Percentiles rank a stretch among this genome's conserved stretches.
Conservation (phyloP, 1,284 basidiomycete genomes). For the Irpex sp. region DNA sequence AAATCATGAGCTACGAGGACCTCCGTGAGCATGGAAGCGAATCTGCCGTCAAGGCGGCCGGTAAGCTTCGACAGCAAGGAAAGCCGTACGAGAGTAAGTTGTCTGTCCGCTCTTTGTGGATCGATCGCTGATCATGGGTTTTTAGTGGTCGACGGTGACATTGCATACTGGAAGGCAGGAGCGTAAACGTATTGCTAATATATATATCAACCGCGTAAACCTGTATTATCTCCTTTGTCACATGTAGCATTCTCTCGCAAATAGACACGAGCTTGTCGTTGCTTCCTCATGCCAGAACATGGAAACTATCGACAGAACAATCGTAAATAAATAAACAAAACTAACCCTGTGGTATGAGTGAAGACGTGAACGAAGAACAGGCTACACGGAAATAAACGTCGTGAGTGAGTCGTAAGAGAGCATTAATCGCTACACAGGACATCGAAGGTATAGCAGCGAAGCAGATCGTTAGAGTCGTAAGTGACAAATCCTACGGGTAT, state of each 20-base stretch:
- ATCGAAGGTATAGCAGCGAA: not conserved
- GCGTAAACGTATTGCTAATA: slow-evolving; percentile 11
- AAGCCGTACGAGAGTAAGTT: slow-evolving; percentile 90
- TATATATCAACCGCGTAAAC: not conserved
- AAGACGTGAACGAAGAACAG: too few species aligned
- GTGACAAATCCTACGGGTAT: not conserved
- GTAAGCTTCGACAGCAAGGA: slow-evolving; percentile 94
- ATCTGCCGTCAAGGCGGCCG: slow-evolving; percentile 89
- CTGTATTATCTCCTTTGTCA: not conserved
- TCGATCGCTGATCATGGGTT: slow-evolving; percentile 4
- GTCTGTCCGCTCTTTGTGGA: not conserved
- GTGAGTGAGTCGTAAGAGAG: too few species aligned
- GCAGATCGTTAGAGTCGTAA: not conserved
- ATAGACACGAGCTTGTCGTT: not conserved
- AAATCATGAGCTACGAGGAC: slow-evolving; percentile 94
- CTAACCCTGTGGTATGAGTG: too few species aligned
- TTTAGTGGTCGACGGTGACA: slow-evolving; percentile 78
- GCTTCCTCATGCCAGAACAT: too few species aligned
- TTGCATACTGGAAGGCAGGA: slow-evolving; percentile 82
- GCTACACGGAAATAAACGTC: too few species aligned
- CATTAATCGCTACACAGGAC: not conserved
- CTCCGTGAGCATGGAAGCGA: slow-evolving; percentile 92
- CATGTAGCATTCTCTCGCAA: not conserved
- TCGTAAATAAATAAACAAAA: too few species aligned
- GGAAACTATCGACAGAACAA: too few species aligned